These are phyloP conservation scores for Tranzscheliella williamsii DNA, from an alignment of 1,284 basidiomycete species.

Conservation along the genomic window DNA sequence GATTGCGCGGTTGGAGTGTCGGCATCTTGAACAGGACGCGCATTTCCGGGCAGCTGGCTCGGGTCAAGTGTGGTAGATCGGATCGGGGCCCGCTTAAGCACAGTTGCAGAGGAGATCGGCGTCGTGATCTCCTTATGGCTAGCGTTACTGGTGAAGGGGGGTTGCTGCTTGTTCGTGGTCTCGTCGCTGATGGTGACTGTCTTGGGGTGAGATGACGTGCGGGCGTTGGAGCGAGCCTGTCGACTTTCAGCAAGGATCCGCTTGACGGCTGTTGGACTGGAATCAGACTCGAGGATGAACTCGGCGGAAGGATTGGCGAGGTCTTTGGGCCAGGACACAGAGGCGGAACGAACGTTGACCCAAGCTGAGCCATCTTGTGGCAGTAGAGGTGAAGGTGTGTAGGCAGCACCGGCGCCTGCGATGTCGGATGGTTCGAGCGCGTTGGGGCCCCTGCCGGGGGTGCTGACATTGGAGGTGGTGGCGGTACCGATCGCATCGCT, in stretches of 20 bases:
- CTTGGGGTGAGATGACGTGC: too few relatives aligned
- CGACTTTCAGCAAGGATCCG: too few relatives aligned
- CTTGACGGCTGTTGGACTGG: background rate
- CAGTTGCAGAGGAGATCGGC: too few relatives aligned
- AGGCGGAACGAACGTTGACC: conserved; percentile 9
- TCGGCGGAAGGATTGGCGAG: conserved; percentile 2
- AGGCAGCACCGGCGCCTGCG: conserved; percentile 10
- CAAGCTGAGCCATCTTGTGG: conserved; percentile 32
- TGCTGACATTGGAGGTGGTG: conserved; percentile 33
- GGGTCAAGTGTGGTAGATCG: conserved; percentile 31
- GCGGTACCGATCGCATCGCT: conserved; percentile 29
- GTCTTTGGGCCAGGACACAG: conserved; percentile 26
- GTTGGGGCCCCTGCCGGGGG: conserved; percentile 15
- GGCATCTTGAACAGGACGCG: background rate
- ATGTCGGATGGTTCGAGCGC: conserved; percentile 14
- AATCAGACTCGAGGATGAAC: conserved; percentile 8
- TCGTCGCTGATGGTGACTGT: too few relatives aligned
- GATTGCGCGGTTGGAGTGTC: background rate
- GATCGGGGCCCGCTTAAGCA: conserved; percentile 26
- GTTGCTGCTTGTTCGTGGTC: too few relatives aligned
- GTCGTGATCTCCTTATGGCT: too few relatives aligned
- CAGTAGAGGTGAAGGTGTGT: conserved; percentile 23
- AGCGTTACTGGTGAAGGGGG: too few relatives aligned
- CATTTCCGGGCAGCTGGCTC: conserved; percentile 7
- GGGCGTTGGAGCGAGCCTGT: too few relatives aligned